Evolutionary conservation across 2,329 filamentous ascomycete genomes (phyloP).

Genomic region (Diaporthe helianthi): DNA sequence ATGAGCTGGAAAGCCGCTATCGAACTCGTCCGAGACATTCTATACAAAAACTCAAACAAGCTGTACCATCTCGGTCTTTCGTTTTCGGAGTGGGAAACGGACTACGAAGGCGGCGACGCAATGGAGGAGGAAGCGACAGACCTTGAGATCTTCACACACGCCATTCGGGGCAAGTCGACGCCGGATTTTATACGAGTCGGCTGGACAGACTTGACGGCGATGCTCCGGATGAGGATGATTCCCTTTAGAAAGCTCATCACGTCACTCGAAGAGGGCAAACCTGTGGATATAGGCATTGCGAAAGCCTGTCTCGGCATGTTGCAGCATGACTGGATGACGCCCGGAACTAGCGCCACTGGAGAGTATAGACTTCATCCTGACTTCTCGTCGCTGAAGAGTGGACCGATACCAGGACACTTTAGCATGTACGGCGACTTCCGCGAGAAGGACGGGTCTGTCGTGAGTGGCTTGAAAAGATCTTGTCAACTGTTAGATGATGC

Average conservation of each 20-base stretch:
- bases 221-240: constrained; percentile 69
- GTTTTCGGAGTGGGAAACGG: constrained; percentile 44
- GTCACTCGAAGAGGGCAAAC: constrained; percentile 53
- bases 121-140: constrained; percentile 41
- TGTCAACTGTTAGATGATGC: background rate
- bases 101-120: constrained; percentile 33
- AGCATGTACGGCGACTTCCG: constrained; percentile 73
- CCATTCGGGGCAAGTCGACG: constrained; percentile 56
- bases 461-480: background rate
- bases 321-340: constrained; percentile 68
- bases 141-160: constrained; percentile 45
- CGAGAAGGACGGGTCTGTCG: constrained; percentile 56
- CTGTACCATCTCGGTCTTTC: constrained; percentile 69
- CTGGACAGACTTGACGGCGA: constrained; percentile 81
- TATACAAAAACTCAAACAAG: constrained; percentile 80
- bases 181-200: constrained; percentile 75
- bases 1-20: constrained; percentile 68
- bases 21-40: constrained; percentile 67
- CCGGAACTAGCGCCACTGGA: constrained; percentile 63
- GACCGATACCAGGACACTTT: constrained; percentile 66
- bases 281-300: constrained; percentile 64
- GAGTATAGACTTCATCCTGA: constrained; percentile 74
- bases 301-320: constrained; percentile 70
- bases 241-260: constrained; percentile 65
- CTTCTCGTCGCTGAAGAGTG: constrained; percentile 64